Conservation (phyloP, 805 yeast species). For the Kregervanrija pseudodelftensis region DNA sequence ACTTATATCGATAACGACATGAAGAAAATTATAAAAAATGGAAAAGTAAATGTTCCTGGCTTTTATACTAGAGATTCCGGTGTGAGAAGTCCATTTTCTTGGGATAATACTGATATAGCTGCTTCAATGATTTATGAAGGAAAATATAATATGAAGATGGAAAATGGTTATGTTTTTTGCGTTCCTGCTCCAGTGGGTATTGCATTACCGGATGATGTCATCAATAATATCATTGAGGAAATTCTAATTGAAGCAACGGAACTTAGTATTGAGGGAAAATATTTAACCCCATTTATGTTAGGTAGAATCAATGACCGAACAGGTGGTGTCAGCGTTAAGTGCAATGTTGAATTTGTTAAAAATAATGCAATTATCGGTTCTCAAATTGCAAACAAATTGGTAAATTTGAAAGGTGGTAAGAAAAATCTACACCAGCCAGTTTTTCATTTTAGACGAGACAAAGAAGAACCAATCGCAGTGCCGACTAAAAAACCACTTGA, state of each 20-base stretch:
- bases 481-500: slow-evolving; percentile 3
- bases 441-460: background rate
- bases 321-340: slow-evolving; percentile 58
- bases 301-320: slow-evolving; percentile 60
- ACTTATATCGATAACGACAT: slow-evolving; percentile 34
- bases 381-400: slow-evolving; percentile 51
- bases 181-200: slow-evolving; percentile 68
- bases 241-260: slow-evolving; percentile 52
- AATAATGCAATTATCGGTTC: slow-evolving; percentile 70
- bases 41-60: slow-evolving; percentile 52
- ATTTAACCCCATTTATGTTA: slow-evolving; percentile 71
- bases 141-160: slow-evolving; percentile 38
- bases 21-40: slow-evolving; percentile 13
- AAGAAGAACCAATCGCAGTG: background rate
- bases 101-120: slow-evolving; percentile 46
- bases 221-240: slow-evolving; percentile 46
- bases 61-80: slow-evolving; percentile 77
- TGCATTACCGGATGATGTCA: slow-evolving; percentile 49
- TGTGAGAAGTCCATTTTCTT: slow-evolving; percentile 58
- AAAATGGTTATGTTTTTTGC: slow-evolving; percentile 71
- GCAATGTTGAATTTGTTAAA: slow-evolving; percentile 68
- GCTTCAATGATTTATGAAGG: slow-evolving; percentile 54
- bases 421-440: background rate
- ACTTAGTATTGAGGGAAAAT: slow-evolving; percentile 58
- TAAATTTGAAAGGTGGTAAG: slow-evolving; percentile 25